Conservation (phyloP, 169 alveolate species). For the Plasmodium falciparum region DNA sequence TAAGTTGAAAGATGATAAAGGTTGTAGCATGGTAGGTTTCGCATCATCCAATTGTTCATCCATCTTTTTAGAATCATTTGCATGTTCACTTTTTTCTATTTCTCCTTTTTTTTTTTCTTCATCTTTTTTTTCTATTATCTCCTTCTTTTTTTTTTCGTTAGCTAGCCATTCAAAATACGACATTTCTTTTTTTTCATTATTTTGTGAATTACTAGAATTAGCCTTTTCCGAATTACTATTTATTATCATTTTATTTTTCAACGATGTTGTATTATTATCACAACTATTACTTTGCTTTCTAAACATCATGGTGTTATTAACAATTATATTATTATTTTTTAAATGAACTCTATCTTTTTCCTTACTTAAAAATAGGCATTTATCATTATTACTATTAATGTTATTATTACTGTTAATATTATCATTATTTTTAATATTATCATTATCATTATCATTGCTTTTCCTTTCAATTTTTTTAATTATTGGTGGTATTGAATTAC, state of each 20-base stretch:
- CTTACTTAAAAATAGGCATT: neutral
- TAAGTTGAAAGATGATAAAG: constrained; percentile 51
- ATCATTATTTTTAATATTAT: neutral
- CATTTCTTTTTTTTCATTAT: constrained; percentile 47
- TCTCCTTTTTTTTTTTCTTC: neutral
- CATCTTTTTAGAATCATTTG: neutral
- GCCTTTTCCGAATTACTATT: constrained; percentile 6
- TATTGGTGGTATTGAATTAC: constrained; percentile 69
- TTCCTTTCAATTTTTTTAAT: constrained; percentile 3
- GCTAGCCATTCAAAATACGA: constrained; percentile 75
- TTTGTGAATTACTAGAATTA: neutral
- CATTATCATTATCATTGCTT: neutral
- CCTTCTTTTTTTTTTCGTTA: constrained; percentile 34
- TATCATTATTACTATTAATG: neutral
- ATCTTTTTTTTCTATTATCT: neutral
- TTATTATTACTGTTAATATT: neutral
- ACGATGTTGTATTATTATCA: constrained; percentile 11
- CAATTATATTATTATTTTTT: neutral
- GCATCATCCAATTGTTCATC: constrained; percentile 20
- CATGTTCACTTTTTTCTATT: neutral
- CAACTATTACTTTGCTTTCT: constrained; percentile 22
- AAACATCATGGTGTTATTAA: neutral
- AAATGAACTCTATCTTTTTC: neutral
- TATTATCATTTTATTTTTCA: neutral
- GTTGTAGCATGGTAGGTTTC: constrained; percentile 31